These are phyloP conservation scores for Phyllosticta citribraziliensis DNA, from an alignment of 2,329 filamentous ascomycete genomes.

Conservation along the genomic window DNA sequence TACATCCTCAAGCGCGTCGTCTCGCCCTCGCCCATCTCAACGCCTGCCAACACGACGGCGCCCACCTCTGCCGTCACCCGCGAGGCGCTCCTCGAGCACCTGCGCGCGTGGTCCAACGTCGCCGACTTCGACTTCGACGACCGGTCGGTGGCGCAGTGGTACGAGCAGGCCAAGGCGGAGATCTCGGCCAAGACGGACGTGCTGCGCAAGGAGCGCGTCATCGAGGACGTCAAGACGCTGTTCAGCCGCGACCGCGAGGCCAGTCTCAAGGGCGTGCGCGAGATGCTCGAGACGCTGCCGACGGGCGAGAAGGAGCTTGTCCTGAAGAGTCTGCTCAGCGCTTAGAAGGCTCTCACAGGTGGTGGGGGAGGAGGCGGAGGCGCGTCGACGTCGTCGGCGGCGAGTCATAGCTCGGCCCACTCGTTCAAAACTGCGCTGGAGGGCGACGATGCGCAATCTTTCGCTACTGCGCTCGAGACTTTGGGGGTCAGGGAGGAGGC, in stretches of 20 bases:
- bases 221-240: constrained; percentile 59
- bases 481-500: no score
- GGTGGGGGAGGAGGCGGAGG: no score
- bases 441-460: no score
- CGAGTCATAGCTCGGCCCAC: no score
- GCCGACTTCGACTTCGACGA: constrained; percentile 70
- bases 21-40: background rate
- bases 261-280: constrained; percentile 75
- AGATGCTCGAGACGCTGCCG: constrained; percentile 77
- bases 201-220: constrained; percentile 66
- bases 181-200: constrained; percentile 77
- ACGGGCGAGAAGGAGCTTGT: constrained; percentile 81
- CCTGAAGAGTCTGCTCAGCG: constrained; percentile 43
- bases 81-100: constrained; percentile 58
- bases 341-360: background rate
- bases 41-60: constrained; percentile 22
- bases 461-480: no score
- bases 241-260: constrained; percentile 57
- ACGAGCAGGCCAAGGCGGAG: constrained; percentile 82
- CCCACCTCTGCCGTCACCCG: constrained; percentile 44
- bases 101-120: constrained; percentile 76
- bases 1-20: constrained; percentile 85
- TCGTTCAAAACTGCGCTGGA: no score
- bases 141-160: constrained; percentile 81
- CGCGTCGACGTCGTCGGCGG: no score